These are phyloP conservation scores for Nematocida minor DNA, from an alignment of 371 early-diverging fungal genomes.

Conservation along the genomic window DNA sequence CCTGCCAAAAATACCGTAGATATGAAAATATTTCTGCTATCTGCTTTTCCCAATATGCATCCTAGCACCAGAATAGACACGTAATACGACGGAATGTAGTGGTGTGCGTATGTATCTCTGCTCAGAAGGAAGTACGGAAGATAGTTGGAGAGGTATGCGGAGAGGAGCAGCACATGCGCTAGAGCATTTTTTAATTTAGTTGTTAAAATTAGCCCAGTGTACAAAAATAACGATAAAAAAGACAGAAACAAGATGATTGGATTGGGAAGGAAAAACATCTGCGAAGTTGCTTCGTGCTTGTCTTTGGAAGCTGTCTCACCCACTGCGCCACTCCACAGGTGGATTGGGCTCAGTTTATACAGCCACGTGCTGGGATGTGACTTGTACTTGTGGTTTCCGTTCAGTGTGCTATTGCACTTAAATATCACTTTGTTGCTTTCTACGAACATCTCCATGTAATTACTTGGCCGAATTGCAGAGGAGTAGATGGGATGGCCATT, in stretches of 20 bases:
- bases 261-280: conserved; percentile 30
- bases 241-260: neutral
- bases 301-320: neutral
- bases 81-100: conserved; percentile 40
- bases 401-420: conserved; percentile 1
- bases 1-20: too few species aligned
- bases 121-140: conserved; percentile 23
- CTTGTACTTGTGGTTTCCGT: neutral
- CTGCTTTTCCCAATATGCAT: neutral
- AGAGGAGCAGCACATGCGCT: conserved; percentile 1
- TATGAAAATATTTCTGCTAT: too few species aligned
- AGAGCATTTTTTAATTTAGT: neutral
- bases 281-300: neutral
- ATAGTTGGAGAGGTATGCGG: conserved; percentile 20
- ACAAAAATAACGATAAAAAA: neutral
- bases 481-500: neutral
- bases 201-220: neutral
- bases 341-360: neutral
- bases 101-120: conserved; percentile 29
- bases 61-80: conserved; percentile 11
- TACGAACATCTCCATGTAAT: neutral
- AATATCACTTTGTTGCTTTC: conserved; percentile 23
- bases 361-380: neutral
- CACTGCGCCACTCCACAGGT: conserved; percentile 32
- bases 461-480: neutral